Evolutionary conservation across 1,139 yeast species (phyloP), one percentile per base, ranked within the genome.

Genomic region (Nakaseomyces glabratus): DNA sequence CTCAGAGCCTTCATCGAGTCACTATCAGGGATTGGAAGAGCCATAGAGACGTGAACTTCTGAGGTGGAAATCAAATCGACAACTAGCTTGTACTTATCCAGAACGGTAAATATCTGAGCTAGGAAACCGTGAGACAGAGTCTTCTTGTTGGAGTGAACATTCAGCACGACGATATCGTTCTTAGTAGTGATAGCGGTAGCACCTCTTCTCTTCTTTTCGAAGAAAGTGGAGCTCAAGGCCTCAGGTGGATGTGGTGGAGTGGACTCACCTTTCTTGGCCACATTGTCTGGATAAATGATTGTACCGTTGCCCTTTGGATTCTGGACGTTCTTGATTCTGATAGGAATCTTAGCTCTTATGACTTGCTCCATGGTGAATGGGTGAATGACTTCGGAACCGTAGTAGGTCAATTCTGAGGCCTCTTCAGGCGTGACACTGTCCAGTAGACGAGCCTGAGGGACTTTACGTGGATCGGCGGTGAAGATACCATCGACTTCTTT

Each of bases 291-390:
- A 59, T 82, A 90, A 33, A 90, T 86, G 44, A 90, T 72, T 13
- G 98, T 90, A 47, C 98, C 98, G 31, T 69, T 71, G 31, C 97
- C 98, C 15, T 58, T 57, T 34, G 98, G 97, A 57, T 90, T 88
- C 60, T 76, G 88, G 36, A 90, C 98, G 59, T 90, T 90, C 61
- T 90, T 90, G 52, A 90, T 90, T 56, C 97, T 74, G 57, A 90
- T 90, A 29, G 98, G 98, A 50, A 90, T 90, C 56, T 82, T 82
- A 9, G 97, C 97, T 47, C 79, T 77, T 48, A 90, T 90, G 39
- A 88, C 98, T 63, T 90, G 98, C 62, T 90, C 97, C 98, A 90
- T 90, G 22, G 98, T 90, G 66, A 90, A 90, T 2, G 98, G 98
- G 55, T 90, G 98, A 48, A 90, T 90, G 44, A 90, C 98, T 62